These are phyloP conservation scores for Fusarium lyarnte DNA, from an alignment of 2,329 filamentous ascomycete species.

Conservation along the genomic window DNA sequence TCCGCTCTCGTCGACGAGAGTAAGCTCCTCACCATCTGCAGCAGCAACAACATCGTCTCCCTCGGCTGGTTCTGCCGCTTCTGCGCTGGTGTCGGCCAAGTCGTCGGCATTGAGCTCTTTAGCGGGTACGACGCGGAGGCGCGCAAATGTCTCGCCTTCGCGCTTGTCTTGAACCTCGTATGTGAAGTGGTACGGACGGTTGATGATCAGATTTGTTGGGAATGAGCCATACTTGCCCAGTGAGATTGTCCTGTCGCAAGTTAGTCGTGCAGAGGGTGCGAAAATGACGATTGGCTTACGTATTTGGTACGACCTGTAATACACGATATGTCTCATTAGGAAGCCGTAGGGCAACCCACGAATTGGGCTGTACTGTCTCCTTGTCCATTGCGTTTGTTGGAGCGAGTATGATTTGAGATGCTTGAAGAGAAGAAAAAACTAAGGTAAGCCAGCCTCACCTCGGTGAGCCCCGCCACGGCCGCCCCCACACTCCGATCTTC, in stretches of 20 bases:
- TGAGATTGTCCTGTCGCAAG: slow-evolving; percentile 75
- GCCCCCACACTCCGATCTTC: slow-evolving; percentile 30
- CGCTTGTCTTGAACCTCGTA: slow-evolving; percentile 85
- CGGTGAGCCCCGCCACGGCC: slow-evolving; percentile 45
- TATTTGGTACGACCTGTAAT: slow-evolving; percentile 68
- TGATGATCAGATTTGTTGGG: slow-evolving; percentile 86
- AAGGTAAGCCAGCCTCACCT: slow-evolving; percentile 37
- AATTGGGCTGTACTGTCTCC: slow-evolving; percentile 59
- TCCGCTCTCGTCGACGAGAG: slow-evolving; percentile 55
- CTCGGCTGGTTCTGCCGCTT: slow-evolving; percentile 54
- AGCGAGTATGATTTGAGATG: slow-evolving; percentile 19
- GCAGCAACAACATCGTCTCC: slow-evolving; percentile 54
- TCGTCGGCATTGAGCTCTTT: slow-evolving; percentile 86
- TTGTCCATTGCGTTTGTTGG: slow-evolving; percentile 43
- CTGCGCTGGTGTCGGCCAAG: slow-evolving; percentile 58
- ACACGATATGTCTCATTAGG: slow-evolving; percentile 67
- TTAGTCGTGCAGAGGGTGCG: slow-evolving; percentile 33
- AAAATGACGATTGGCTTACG: slow-evolving; percentile 53
- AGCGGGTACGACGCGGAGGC: slow-evolving; percentile 80
- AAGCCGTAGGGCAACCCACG: slow-evolving; percentile 68
- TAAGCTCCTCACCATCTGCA: slow-evolving; percentile 54
- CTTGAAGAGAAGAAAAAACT: slow-evolving; percentile 38
- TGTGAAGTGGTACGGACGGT: slow-evolving; percentile 90
- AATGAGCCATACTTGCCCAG: slow-evolving; percentile 95
- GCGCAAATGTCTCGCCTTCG: slow-evolving; percentile 70